Conservation (phyloP, 306 rosid species). For the Urtica urens region DNA sequence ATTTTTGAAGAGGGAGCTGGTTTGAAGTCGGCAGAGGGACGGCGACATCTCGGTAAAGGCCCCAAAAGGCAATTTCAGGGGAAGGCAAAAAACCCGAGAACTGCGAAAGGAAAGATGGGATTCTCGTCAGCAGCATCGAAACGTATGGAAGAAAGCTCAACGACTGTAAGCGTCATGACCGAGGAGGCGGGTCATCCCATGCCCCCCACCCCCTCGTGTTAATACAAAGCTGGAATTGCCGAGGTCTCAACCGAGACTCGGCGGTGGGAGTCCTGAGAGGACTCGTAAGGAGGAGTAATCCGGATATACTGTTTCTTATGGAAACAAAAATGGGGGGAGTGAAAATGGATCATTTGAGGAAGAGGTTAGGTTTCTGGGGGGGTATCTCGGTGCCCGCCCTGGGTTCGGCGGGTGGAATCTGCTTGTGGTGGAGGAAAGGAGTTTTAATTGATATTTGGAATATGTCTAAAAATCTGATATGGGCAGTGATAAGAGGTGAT, state of each 20-base stretch:
- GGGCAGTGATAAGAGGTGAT: neutral
- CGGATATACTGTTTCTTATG: neutral
- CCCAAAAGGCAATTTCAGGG: too few relatives aligned
- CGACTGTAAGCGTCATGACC: too few relatives aligned
- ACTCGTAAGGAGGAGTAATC: neutral
- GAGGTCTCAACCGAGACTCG: neutral
- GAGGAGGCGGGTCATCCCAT: neutral
- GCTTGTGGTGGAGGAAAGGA: neutral
- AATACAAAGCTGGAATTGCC: neutral
- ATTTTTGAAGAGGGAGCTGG: too few relatives aligned
- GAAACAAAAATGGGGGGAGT: neutral
- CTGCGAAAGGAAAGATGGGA: too few relatives aligned
- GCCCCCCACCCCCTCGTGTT: neutral
- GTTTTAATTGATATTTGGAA: neutral
- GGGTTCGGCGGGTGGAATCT: neutral
- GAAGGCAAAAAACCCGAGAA: too few relatives aligned
- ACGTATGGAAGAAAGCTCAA: too few relatives aligned
- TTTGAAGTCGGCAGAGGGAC: too few relatives aligned
- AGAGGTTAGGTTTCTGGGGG: neutral
- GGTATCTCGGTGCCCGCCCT: neutral
- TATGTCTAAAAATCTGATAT: neutral
- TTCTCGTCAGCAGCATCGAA: too few relatives aligned
- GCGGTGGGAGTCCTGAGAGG: neutral
- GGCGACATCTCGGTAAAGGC: too few relatives aligned
- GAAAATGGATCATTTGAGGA: neutral